Base-by-base conservation (phyloP, 345 rosid species). In the Dipteronia sinensis region DNA sequence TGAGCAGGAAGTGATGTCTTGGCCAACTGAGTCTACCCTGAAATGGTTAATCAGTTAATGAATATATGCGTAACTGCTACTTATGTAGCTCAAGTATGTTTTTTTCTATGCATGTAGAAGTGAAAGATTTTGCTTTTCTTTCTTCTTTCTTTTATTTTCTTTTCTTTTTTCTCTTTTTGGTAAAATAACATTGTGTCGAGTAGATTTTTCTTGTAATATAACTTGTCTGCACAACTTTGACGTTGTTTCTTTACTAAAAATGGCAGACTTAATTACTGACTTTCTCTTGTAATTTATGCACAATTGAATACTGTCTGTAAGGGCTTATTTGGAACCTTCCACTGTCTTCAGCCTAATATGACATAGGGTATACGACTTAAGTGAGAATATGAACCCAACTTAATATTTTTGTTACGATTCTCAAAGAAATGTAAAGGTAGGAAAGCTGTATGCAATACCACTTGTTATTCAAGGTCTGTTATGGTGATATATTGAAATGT, bases 281-380 rank as follows among this genome's bases (percentile, higher is more conserved):
- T 61, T 61, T 73, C 56, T 63, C 22, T 75, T 65, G 25, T 42
- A 53, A 65, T 64, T 63, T 25, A 22, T 5, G 47, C 70, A n/a
- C 62, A 27, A 64, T 29, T 7, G 49, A 69, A 55, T 69, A 7
- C 31, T 11, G 10, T 23, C 22, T 65, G 38, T 5, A 34, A 34
- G 38, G 38, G 38, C 38, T 34, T 34, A 34, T 34, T 34, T 6
- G 38, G 6, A 34, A 34, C 6, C 0, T 34, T 34, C 38, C 38
- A 34, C 38, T 34, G 38, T 34, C 38, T 20, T n/a, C 8, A 49
- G 69, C 19, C 44, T 49, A 64, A 31, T 49, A 42, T 61, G 16
- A 44, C 16, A 47, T 46, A 62, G 20, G 8, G 2, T 34, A 27
- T 61, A 22, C 17, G 19, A 38, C 20, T 67, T 47, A 12, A n/a